Evolutionary conservation across 1,139 yeast species (phyloP).

Genomic region (Suhomyces choctaworum): DNA sequence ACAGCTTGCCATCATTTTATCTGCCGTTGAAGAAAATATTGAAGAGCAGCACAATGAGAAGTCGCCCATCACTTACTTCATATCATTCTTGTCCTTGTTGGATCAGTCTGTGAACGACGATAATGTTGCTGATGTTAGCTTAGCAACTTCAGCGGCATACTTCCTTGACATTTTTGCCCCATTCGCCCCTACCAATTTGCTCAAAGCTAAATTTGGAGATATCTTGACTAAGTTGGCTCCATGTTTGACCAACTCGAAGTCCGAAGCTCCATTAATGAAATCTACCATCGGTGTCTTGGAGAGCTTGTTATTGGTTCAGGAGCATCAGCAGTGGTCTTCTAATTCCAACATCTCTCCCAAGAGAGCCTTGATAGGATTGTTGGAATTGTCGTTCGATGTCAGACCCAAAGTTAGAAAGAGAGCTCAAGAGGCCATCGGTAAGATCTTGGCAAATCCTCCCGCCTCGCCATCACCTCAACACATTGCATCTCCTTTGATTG

Average conservation of each 20-base stretch:
- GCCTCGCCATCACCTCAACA: conserved; percentile 80
- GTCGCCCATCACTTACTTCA: conserved; percentile 74
- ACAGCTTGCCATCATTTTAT: conserved; percentile 66
- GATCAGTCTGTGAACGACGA: conserved; percentile 69
- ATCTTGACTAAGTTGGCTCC: conserved; percentile 81
- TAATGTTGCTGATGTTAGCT: conserved; percentile 53
- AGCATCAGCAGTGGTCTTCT: conserved; percentile 67
- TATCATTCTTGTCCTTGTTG: conserved; percentile 76
- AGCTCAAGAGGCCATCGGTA: conserved; percentile 81
- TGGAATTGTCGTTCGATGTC: conserved; percentile 80
- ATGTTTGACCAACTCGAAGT: conserved; percentile 63
- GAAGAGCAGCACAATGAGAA: conserved; percentile 64
- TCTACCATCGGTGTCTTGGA: conserved; percentile 88
- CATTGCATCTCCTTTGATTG: conserved; percentile 69
- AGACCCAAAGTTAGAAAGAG: conserved; percentile 96
- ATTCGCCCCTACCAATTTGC: conserved; percentile 64
- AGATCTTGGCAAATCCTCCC: conserved; percentile 68
- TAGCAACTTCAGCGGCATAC: conserved; percentile 79
- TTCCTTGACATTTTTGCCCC: conserved; percentile 81
- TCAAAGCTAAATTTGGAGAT: conserved; percentile 72
- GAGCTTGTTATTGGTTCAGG: conserved; percentile 77
- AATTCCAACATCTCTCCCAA: conserved; percentile 66
- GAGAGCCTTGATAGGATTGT: conserved; percentile 77
- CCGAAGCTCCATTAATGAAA: conserved; percentile 83
- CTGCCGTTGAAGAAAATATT: conserved; percentile 89